Percentiles rank a stretch among this genome's conserved stretches.
Evolutionary conservation across 2,329 filamentous ascomycete species (phyloP).

Genomic region (Aspergillus ustus): DNA sequence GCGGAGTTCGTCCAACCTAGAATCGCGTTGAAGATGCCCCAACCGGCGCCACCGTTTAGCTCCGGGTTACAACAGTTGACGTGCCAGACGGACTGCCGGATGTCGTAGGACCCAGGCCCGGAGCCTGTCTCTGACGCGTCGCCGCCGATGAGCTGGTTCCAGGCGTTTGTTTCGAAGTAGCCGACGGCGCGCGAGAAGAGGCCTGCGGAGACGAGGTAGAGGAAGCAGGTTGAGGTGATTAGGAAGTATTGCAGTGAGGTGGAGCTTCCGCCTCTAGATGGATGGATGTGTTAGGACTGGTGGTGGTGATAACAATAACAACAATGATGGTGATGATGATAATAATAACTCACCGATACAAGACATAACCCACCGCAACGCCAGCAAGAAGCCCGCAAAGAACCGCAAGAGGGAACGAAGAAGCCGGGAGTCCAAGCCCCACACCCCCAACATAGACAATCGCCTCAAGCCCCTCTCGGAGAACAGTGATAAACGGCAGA

Average conservation of each 20-base stretch:
- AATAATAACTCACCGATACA: constrained; percentile 11
- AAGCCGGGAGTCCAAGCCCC: constrained; percentile 61
- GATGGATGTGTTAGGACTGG: no score
- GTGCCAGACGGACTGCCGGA: constrained; percentile 78
- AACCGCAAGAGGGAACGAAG: constrained; percentile 60
- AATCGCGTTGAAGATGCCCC: constrained; percentile 86
- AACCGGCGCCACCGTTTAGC: constrained; percentile 74
- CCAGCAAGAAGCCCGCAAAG: constrained; percentile 74
- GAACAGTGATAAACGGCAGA: constrained; percentile 75
- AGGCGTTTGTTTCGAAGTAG: constrained; percentile 71
- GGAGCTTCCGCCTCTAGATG: constrained; percentile 65
- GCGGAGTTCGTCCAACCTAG: constrained; percentile 88
- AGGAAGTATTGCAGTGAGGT: constrained; percentile 74
- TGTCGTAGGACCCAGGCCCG: constrained; percentile 79
- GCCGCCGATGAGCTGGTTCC: constrained; percentile 62
- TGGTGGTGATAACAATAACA: no score
- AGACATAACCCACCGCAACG: constrained; percentile 23
- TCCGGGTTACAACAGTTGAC: constrained; percentile 81
- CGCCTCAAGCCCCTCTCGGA: constrained; percentile 26
- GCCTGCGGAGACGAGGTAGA: constrained; percentile 82
- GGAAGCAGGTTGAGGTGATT: constrained; percentile 75
- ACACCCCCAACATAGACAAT: constrained; percentile 27
- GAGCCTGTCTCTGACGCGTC: constrained; percentile 66
- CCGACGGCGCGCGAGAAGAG: constrained; percentile 78
- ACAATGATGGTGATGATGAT: no score